These are phyloP conservation scores for Daldinia concentrica DNA, from an alignment of 495 filamentous ascomycete genomes.

Conservation along the genomic window DNA sequence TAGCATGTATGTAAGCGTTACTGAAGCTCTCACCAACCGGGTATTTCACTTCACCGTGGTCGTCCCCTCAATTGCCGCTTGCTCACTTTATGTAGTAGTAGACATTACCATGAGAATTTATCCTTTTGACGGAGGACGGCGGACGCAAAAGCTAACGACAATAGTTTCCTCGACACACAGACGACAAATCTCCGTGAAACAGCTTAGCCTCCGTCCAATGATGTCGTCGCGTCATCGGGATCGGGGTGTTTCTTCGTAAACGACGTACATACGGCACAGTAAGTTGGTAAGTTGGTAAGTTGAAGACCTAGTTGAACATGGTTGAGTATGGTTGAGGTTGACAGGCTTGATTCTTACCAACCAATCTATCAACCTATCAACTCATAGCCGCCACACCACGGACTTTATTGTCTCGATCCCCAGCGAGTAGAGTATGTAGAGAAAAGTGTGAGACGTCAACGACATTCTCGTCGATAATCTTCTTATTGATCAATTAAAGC, in stretches of 20 bases:
- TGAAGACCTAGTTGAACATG: not conserved
- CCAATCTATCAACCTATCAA: no score
- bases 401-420: not conserved
- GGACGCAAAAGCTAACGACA: constrained; percentile 14
- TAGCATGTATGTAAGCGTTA: constrained; percentile 1
- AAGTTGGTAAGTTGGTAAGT: not conserved
- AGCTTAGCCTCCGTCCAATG: constrained; percentile 11
- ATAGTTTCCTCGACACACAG: constrained; percentile 25
- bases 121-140: constrained; percentile 12
- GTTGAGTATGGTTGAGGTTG: not conserved
- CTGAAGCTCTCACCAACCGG: constrained; percentile 26
- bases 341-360: not conserved
- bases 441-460: not conserved
- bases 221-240: not conserved
- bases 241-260: constrained; percentile 11
- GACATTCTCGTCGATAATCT: not conserved
- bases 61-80: constrained; percentile 14
- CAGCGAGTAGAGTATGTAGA: not conserved
- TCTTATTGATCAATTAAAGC: constrained; percentile 18
- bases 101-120: constrained; percentile 5
- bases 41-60: constrained; percentile 18
- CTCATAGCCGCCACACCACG: not conserved
- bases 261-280: constrained; percentile 4
- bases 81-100: not conserved
- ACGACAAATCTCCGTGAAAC: constrained; percentile 33